Percentiles rank a stretch among this genome's conserved stretches.
phyloP scores from a whole-genome alignment of 768 basidiomycete species.

The Naematelia aurantialba region DNA sequence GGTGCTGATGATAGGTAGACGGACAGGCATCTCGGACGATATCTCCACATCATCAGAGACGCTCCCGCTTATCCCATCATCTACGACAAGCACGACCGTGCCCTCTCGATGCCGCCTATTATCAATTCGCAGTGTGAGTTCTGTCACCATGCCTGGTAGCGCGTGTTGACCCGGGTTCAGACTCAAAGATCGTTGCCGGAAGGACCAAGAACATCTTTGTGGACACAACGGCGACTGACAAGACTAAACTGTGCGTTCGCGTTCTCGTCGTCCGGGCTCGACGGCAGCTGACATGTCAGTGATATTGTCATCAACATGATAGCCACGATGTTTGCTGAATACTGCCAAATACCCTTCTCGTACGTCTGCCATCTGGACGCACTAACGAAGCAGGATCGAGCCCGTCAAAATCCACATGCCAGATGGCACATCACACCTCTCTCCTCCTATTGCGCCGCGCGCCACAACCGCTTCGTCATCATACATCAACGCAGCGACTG shows the following conservation, averaged over 20 bases:
- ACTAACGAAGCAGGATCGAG: conserved; percentile 65
- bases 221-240: conserved; percentile 93
- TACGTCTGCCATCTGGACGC: conserved; percentile 52
- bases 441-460: conserved; percentile 74
- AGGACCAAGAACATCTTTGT: conserved; percentile 93
- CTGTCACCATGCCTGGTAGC: not conserved
- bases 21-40: conserved; percentile 84
- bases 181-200: conserved; percentile 85
- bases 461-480: conserved; percentile 71
- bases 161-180: too few relatives aligned
- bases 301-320: conserved; percentile 93
- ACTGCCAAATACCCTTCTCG: conserved; percentile 88
- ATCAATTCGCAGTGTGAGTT: conserved; percentile 50
- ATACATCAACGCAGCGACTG: conserved; percentile 95
- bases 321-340: conserved; percentile 96
- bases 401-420: conserved; percentile 80
- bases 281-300: conserved; percentile 22
- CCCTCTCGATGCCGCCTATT: conserved; percentile 96
- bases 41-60: conserved; percentile 87
- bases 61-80: conserved; percentile 97
- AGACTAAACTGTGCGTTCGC: conserved; percentile 69
- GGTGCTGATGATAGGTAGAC: conserved; percentile 56
- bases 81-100: conserved; percentile 80
- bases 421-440: conserved; percentile 69
- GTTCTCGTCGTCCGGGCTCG: not conserved